Conservation (phyloP, 768 basidiomycete species). For the Aureoboletus auriporus region DNA sequence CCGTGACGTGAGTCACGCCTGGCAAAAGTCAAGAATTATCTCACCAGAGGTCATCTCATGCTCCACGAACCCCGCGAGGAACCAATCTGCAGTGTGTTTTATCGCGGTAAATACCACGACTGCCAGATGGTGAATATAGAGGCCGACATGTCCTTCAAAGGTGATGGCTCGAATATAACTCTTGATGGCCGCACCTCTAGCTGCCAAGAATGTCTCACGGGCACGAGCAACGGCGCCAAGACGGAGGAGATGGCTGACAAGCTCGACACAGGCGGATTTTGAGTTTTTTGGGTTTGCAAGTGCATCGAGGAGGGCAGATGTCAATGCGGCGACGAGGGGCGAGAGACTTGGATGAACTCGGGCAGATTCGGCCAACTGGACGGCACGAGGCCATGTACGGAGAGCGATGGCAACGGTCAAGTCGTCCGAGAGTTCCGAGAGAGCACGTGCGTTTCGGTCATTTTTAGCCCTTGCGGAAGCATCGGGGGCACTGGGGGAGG, state of each 20-base stretch:
- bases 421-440: conserved; percentile 88
- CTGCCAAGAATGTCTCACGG: conserved; percentile 75
- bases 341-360: conserved; percentile 59
- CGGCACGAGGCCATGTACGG: conserved; percentile 84
- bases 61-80: conserved; percentile 91
- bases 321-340: conserved; percentile 62
- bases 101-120: conserved; percentile 91
- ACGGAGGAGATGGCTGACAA: conserved; percentile 70
- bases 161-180: conserved; percentile 80
- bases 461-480: conserved; percentile 66
- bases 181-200: conserved; percentile 70
- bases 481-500: conserved; percentile 25
- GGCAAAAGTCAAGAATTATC: conserved; percentile 24
- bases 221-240: conserved; percentile 77
- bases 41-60: conserved; percentile 89
- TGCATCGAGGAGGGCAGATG: conserved; percentile 63
- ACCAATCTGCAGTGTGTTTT: conserved; percentile 98
- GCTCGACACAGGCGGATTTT: conserved; percentile 66
- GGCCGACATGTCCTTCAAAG: conserved; percentile 83
- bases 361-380: conserved; percentile 84
- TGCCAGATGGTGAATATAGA: conserved; percentile 84
- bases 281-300: conserved; percentile 74
- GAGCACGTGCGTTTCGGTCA: conserved; percentile 82
- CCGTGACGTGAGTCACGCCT: not conserved
- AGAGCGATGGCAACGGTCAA: conserved; percentile 88